Base-by-base conservation (phyloP, 2,329 filamentous ascomycete genomes). In the Juglanconis sp. region DNA sequence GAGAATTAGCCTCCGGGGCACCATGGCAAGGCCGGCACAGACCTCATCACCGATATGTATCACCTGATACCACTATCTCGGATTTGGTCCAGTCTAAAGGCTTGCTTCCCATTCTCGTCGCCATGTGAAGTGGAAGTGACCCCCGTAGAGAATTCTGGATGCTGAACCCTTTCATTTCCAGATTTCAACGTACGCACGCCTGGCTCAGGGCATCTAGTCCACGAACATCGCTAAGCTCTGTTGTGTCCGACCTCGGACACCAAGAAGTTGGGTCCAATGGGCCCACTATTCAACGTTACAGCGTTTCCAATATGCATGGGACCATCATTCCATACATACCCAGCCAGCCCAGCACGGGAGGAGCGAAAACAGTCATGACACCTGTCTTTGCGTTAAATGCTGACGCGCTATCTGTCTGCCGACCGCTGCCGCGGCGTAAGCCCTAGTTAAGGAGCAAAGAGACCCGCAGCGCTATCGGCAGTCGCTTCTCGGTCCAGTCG, bases 241-340 rank as follows among this genome's bases (percentile, higher is more conserved):
- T 42, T 42, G 11, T 42, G 7, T 7, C 38, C 38, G 4, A 42
- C 10, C 38, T 42, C 38, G 4, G 10, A 13, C 10, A 4, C 5
- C 2, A 5, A 42, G 11, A 42, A 13, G n/a, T 9, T 15, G n/a
- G 4, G 15, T 47, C 44, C 44, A 47, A 24, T 17, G 5, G 44
- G 4, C 9, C 17, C 44, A 47, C 44, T 47, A 8, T 44, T 17
- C 44, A 24, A 56, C 53, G 58, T 56, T 60, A 48, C 58, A 52
- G 51, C 44, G 40, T 38, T 35, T 56, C 53, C 30, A 24, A 31
- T 46, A 50, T 35, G 58, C 58, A 56, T 50, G 36, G 57, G 52
- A 46, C 46, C 44, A 34, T 56, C 44, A 35, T 51, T 50, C 35
- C 15, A 42, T 42, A 42, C 10, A 15, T 7, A 4, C 38, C 10